phyloP scores from a whole-genome alignment of 2,329 filamentous ascomycete genomes.

The Geosmithia flava region DNA sequence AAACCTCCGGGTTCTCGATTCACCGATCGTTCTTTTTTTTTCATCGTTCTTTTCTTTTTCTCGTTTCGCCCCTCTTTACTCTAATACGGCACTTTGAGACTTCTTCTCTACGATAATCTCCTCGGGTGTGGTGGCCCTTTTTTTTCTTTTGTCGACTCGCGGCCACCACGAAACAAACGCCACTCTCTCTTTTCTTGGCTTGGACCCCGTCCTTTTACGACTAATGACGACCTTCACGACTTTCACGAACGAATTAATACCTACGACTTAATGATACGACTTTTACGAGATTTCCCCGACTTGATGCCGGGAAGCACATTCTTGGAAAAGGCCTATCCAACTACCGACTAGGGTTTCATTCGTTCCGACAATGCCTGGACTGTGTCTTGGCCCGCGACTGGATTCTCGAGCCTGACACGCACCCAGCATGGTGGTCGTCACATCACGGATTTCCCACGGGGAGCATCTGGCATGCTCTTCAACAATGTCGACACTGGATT shows the following conservation, averaged over 20 bases:
- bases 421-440: conserved; percentile 14
- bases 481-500: conserved; percentile 22
- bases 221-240: conserved; percentile 31
- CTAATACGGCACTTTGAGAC: conserved; percentile 14
- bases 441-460: conserved; percentile 20
- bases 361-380: conserved; percentile 9
- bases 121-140: neutral
- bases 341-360: conserved; percentile 14
- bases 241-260: conserved; percentile 22
- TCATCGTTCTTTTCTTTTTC: conserved; percentile 6
- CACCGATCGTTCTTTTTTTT: conserved; percentile 9
- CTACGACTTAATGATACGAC: conserved; percentile 18
- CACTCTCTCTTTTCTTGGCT: conserved; percentile 18
- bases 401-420: conserved; percentile 15
- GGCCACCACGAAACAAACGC: conserved; percentile 7
- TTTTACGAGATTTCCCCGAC: conserved; percentile 14
- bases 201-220: conserved; percentile 27
- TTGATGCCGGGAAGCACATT: conserved; percentile 19
- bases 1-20: conserved; percentile 27
- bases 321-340: conserved; percentile 13
- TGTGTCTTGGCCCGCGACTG: conserved; percentile 6
- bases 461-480: conserved; percentile 24
- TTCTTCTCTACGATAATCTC: conserved; percentile 5
- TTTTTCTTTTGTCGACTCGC: neutral
- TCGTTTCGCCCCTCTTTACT: conserved; percentile 5